Evolutionary conservation across 2,329 filamentous ascomycete species (phyloP).

Genomic region (Trichoderma atrobrunneum): DNA sequence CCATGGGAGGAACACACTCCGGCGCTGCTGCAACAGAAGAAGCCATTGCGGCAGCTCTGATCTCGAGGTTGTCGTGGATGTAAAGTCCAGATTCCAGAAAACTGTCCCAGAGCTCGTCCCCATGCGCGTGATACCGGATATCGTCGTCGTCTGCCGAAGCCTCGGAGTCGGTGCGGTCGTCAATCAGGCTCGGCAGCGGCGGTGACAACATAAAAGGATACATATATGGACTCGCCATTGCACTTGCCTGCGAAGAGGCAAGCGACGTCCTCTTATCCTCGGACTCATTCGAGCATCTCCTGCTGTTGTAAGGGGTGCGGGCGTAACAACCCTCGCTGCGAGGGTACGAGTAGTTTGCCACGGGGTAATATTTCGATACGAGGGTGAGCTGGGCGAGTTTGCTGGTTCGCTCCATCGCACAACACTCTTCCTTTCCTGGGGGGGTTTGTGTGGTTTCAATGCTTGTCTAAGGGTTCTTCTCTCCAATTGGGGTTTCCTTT

Average conservation of each 20-base stretch:
- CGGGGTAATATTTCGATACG: slow-evolving; percentile 39
- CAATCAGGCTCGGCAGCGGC: slow-evolving; percentile 45
- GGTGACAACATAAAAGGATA: slow-evolving; percentile 40
- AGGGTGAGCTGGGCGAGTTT: slow-evolving; percentile 39
- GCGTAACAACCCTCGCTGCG: slow-evolving; percentile 27
- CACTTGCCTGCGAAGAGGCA: slow-evolving; percentile 45
- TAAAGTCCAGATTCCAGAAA: slow-evolving; percentile 40
- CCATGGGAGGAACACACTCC: slow-evolving; percentile 5
- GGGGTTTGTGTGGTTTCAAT: not conserved
- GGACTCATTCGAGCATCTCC: slow-evolving; percentile 9
- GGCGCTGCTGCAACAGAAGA: not conserved
- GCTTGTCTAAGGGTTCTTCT: not conserved
- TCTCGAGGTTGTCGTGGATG: not conserved
- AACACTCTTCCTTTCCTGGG: not conserved
- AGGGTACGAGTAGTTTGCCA: slow-evolving; percentile 43
- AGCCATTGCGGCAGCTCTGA: not conserved
- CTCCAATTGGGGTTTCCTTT: not conserved
- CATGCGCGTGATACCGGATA: slow-evolving; percentile 45
- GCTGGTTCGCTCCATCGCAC: slow-evolving; percentile 37
- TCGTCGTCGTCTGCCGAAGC: slow-evolving; percentile 52
- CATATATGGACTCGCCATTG: not conserved
- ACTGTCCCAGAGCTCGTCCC: slow-evolving; percentile 49
- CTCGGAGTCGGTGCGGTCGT: slow-evolving; percentile 52
- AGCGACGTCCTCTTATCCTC: slow-evolving; percentile 41
- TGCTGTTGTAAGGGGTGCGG: slow-evolving; percentile 16